Evolutionary conservation across 371 early-diverging fungal species (phyloP), one percentile per base, ranked within the genome.

Genomic region (Actinomucor elegans): DNA sequence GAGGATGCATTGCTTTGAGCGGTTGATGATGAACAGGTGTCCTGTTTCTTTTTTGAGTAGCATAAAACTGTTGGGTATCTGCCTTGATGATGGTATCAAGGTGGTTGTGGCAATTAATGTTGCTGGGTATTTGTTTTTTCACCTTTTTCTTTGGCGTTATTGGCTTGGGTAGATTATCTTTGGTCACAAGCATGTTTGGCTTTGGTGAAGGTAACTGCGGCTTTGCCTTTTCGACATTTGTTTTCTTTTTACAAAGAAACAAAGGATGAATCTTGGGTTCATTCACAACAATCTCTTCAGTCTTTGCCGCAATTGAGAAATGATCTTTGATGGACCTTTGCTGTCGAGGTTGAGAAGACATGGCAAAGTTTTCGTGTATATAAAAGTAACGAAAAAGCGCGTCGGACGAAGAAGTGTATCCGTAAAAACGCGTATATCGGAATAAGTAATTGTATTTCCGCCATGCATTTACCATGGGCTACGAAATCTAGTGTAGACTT

Each of bases 291-390:
- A 29, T 5, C 9, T 44, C 32, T 15, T 34, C 18, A 12, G 21
- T 24, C 12, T 52, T 52, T 12, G 35, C 8, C 2, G 41, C 5
- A 12, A 17, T 24, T 3, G 24, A 7, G 27, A 52, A 52, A 18
- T 52, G 53, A 21, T 52, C 44, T 20, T 33, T 52, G 9, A 52
- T 52, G 3, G 53, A 52, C 21, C 28, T 33, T 27, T 52, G 43
- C 20, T 17, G 26, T 15, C 6, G 5, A 5, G 46, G 12, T 26
- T 50, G 27, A n/a, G 38, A 28, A 9, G 31, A 28, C 38, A 38
- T 41, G 20, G 3, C 15, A 33, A 18, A 34, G 24, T 3, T 20
- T 37, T 37, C 18, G 15, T n/a, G n/a, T n/a, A n/a, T n/a, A 9
- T 27, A 28, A 27, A 43, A 15, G 4, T 2, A 28, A 26, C 10